Percentiles rank a stretch among this genome's conserved stretches.
Evolutionary conservation across 495 filamentous ascomycete species (phyloP).

Genomic region (Ascobolus immersus): DNA sequence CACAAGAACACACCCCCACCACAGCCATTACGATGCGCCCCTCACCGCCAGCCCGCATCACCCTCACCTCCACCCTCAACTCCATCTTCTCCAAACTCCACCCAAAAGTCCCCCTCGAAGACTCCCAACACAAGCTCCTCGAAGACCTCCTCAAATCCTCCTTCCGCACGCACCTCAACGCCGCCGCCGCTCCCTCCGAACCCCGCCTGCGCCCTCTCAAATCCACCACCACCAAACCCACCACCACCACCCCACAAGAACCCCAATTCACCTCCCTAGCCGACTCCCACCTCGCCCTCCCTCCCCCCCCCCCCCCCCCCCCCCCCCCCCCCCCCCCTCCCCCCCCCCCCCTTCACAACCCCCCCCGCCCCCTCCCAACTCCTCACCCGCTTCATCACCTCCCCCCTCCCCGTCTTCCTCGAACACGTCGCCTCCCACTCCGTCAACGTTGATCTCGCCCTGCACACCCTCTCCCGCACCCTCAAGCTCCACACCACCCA

Average conservation of each 20-base stretch:
- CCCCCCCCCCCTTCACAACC: not conserved
- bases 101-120: too few relatives aligned
- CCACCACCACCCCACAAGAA: not conserved
- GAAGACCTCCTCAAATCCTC: not conserved
- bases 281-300: not conserved
- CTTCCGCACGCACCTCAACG: not conserved
- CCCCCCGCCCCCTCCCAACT: conserved; percentile 43
- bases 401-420: too few relatives aligned
- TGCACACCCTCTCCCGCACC: too few relatives aligned
- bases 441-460: too few relatives aligned
- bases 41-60: not conserved
- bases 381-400: conserved; percentile 63
- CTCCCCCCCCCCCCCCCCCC: not conserved
- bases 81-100: not conserved
- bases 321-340: not conserved
- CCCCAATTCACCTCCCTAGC: not conserved
- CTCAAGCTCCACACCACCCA: too few relatives aligned
- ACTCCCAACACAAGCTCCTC: not conserved
- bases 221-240: not conserved
- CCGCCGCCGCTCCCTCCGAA: not conserved
- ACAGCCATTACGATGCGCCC: not conserved
- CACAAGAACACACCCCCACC: too few relatives aligned
- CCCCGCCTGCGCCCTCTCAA: not conserved
- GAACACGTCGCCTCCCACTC: too few relatives aligned
- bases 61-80: not conserved